phyloP scores from a whole-genome alignment of 2,329 filamentous ascomycete genomes.

The Fusarium denticulatum region DNA sequence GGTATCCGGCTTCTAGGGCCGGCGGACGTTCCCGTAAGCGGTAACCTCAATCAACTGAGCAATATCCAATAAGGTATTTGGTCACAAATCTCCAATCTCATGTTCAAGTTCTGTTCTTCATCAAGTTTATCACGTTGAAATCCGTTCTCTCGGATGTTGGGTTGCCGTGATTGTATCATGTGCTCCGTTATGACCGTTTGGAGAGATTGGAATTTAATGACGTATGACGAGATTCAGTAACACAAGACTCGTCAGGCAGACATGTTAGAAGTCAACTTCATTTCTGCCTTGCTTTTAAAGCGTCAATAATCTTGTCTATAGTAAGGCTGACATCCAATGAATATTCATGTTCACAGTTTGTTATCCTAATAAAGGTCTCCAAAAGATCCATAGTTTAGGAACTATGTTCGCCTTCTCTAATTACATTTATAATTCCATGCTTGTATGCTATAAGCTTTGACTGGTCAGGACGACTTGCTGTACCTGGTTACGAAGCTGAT shows the following conservation, averaged over 20 bases:
- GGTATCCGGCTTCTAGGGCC: not conserved
- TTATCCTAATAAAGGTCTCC: not conserved
- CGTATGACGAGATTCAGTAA: not conserved
- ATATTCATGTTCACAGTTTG: no score
- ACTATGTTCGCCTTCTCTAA: no score
- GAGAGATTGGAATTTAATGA: not conserved
- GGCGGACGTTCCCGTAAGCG: not conserved
- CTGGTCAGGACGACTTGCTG: not conserved
- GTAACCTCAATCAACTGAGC: not conserved
- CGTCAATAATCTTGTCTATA: not conserved
- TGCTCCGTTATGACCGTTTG: not conserved
- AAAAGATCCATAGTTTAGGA: not conserved
- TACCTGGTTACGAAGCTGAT: not conserved
- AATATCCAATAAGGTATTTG: not conserved
- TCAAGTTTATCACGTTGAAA: not conserved
- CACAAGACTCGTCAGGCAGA: not conserved
- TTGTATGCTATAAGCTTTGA: accelerated
- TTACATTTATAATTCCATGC: accelerated
- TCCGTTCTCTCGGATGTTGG: not conserved
- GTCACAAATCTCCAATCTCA: accelerated
- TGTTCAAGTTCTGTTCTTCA: accelerated
- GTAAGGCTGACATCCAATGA: not conserved
- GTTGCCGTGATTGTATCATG: not conserved
- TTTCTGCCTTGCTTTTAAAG: not conserved
- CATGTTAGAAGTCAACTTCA: not conserved